Evolutionary conservation across 2,329 filamentous ascomycete genomes (phyloP), one percentile per base, ranked within the genome.

Genomic region (Fusarium citri): DNA sequence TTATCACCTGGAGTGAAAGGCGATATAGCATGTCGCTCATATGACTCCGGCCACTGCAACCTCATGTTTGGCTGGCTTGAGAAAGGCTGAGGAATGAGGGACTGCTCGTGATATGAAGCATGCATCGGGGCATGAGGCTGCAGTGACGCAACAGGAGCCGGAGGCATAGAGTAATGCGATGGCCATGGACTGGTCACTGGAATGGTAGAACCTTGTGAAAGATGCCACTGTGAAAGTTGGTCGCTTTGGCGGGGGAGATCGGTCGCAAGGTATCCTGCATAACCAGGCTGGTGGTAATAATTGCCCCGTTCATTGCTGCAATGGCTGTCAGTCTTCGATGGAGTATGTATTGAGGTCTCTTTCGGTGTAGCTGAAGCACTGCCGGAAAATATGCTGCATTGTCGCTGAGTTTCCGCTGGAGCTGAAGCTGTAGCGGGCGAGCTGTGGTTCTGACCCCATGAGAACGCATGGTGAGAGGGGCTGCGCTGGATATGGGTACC

Each of bases 151-250:
- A n/a, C 0, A 14, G 9, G 15, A 28, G 25, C 14, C 6, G 18
- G 14, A 6, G 10, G 18, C 3, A 15, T 18, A 10, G n/a, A 8
- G 6, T 16, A 20, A 2, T 6, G 8, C 3, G 10, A 20, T 0
- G 4, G 18, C 31, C 22, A 40, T 14, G 18, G 3, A n/a, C 4
- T 11, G 22, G 5, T 16, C 7, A 6, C 7, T 0, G 43, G 6
- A 0, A 3, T 2, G 1, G 23, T 8, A 5, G 43, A 3, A 14
- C 6, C 2, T 0, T 2, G 6, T 18, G 9, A 14, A 4, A 0
- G 1, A 25, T 11, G 16, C 16, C 25, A 37, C 1, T n/a, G 34
- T n/a, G 3, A 25, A 11, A 3, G 22, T 4, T 5, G 5, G 15
- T 26, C 0, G 6, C 2, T 8, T 26, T 18, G 23, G 3, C 6